A percentile compares a stretch with the other conserved stretches of the same genome.
Evolutionary conservation across 176 grass and related monocot species (phyloP).

Genomic region (Lolium rigidum): DNA sequence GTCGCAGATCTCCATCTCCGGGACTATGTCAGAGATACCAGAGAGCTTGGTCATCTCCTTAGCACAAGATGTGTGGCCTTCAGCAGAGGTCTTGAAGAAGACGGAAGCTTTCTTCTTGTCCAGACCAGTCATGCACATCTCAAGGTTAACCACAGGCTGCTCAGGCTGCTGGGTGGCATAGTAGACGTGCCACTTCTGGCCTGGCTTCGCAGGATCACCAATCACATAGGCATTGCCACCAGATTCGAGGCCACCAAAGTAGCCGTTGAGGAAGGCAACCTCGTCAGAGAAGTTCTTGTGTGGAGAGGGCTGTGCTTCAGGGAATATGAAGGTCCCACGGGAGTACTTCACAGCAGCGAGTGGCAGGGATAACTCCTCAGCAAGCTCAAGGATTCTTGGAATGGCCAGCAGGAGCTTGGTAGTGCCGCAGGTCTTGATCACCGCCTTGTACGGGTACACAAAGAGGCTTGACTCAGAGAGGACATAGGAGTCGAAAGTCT

Average conservation of each 20-base stretch:
- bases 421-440: constrained; percentile 76
- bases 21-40: constrained; percentile 69
- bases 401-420: constrained; percentile 59
- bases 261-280: constrained; percentile 54
- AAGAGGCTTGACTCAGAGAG: constrained; percentile 72
- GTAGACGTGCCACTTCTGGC: constrained; percentile 79
- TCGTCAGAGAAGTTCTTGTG: constrained; percentile 82
- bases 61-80: constrained; percentile 55
- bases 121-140: constrained; percentile 88
- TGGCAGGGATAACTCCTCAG: constrained; percentile 67
- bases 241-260: constrained; percentile 64
- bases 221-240: constrained; percentile 77
- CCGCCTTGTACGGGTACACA: constrained; percentile 62
- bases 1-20: constrained; percentile 81
- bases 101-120: constrained; percentile 66
- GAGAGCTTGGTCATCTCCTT: constrained; percentile 79
- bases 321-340: constrained; percentile 78
- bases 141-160: constrained; percentile 64
- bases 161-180: constrained; percentile 68
- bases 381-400: constrained; percentile 77
- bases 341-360: constrained; percentile 77
- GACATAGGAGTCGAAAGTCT: constrained; percentile 60
- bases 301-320: constrained; percentile 65
- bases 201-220: constrained; percentile 60
- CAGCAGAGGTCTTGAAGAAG: constrained; percentile 73